Evolutionary conservation across 495 filamentous ascomycete species (phyloP).

Genomic region (Schizothecium vesticola): DNA sequence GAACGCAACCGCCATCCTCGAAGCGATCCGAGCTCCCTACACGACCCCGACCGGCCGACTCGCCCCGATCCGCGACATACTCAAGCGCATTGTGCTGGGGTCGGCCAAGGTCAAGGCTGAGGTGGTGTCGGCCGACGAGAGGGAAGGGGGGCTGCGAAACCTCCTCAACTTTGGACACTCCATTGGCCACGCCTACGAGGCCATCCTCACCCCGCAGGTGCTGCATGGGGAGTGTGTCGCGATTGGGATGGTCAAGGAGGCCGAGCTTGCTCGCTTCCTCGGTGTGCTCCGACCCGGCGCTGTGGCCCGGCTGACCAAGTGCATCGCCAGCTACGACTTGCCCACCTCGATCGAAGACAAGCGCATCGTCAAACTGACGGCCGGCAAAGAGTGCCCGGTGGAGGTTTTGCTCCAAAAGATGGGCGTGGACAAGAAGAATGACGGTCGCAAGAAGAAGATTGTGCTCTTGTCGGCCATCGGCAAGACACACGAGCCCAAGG

Average conservation of each 20-base stretch:
- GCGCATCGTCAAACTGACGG: constrained; percentile 76
- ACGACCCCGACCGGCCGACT: constrained; percentile 51
- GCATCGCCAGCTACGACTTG: constrained; percentile 85
- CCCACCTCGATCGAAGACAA: constrained; percentile 83
- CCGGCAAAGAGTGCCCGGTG: constrained; percentile 85
- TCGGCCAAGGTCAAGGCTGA: constrained; percentile 87
- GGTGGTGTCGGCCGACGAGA: constrained; percentile 89
- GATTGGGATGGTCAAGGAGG: constrained; percentile 97
- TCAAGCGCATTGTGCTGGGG: constrained; percentile 83
- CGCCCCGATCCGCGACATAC: constrained; percentile 61
- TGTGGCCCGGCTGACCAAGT: constrained; percentile 84
- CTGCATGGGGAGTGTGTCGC: constrained; percentile 94
- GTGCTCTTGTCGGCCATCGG: constrained; percentile 93
- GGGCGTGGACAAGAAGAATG: constrained; percentile 98
- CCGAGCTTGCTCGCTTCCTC: constrained; percentile 83
- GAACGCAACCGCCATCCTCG: constrained; percentile 68
- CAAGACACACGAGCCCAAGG: constrained; percentile 75
- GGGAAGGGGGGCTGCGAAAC: constrained; percentile 90
- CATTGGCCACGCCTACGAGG: constrained; percentile 95
- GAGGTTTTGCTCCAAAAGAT: constrained; percentile 85
- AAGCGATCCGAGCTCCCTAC: constrained; percentile 57
- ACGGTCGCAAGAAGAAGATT: constrained; percentile 91
- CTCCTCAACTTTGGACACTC: constrained; percentile 97
- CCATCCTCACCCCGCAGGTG: constrained; percentile 90
- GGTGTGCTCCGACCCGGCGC: constrained; percentile 83